Base-by-base conservation (phyloP, 331 rosid genomes). In the Ulmus americana region DNA sequence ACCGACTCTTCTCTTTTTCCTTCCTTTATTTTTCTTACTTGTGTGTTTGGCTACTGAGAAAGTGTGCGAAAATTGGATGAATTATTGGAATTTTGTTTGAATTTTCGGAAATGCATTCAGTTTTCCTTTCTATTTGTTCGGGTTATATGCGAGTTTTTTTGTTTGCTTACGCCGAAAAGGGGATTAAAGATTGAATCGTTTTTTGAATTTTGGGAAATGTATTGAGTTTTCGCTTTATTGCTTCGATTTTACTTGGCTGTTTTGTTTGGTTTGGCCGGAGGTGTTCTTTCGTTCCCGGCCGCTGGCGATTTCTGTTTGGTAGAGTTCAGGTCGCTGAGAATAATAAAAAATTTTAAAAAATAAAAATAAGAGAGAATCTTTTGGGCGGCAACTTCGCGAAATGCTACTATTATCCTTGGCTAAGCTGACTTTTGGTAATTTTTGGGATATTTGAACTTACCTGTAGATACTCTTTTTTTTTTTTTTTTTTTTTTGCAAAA, bases 21-120 rank as follows among this genome's bases (percentile, higher is more conserved):
- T 22, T 6, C n/a, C 16, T 2, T 0, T 18, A 14, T 10, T 13
- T 64, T 64, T 22, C 57, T 41, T 50, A 0, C 43, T 13, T 5
- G 5, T 1, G 39, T 67, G 71, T 55, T 76, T 55, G 51, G 48
- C 71, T 66, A 9, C 51, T 69, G 8, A 47, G 66, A 70, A 60
- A 73, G 65, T 69, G 79, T 14, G 35, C 12, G 64, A 39, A 42
- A 8, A 28, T 5, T 4, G 45, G 46, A 49, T 9, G 0, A 2
- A 12, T 8, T 6, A 6, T 63, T 12, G 51, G 16, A 8, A 39
- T 39, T 22, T 60, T 50, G 14, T 47, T 59, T 50, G 10, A 7
- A 6, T 28, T 1, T 22, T 45, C 35, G 35, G 35, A 28, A 40
- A 40, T 39, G 28, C 64, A 40, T 5, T 45, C 40, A 8, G 43